Base-by-base conservation (phyloP, 495 filamentous ascomycete species). In the Clavariopsis aquatica region DNA sequence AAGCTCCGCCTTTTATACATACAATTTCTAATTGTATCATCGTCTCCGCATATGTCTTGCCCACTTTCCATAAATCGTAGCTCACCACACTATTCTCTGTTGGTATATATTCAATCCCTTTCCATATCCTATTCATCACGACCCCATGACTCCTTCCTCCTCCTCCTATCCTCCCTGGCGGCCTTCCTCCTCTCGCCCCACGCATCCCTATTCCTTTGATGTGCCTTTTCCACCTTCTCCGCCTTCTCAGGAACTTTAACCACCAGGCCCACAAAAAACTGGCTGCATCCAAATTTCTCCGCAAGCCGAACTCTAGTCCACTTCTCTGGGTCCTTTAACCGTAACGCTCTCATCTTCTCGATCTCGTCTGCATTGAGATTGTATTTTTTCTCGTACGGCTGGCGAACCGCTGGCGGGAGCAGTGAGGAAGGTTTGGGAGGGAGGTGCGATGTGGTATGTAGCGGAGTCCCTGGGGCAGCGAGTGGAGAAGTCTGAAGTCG, bases 251-350 rank as follows among this genome's bases (percentile, higher is more conserved):
- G 71, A 69, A 75, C 60, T 57, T 77, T 70, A 65, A 75, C 82
- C 73, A 85, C 80, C 60, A 79, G 52, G 55, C 80, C 81, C 60
- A 96, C 83, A 70, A 96, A 96, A 49, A 88, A 77, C 20, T 84
- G 80, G 62, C 83, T 85, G 80, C 92, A 96, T n/a, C 84, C 82
- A 75, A 88, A 96, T 64, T 84, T 85, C 70, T 84, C 79, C 38
- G 91, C 89, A 60, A 96, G 77, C 71, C 78, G 82, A 57, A 74
- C 77, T 57, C 89, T 82, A 66, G 86, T 91, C 91, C 92, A 94
- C 43, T 72, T 80, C 62, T 82, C 78, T 0, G 90, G 89, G 74
- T 96, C 88, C 55, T 75, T 74, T 24, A 73, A 70, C 59, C 90
- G 84, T 71, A 96, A 81, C 60, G 73, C 72, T 57, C 89, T 84